A percentile compares a stretch with the other conserved stretches of the same genome.
phyloP scores from a whole-genome alignment of 495 filamentous ascomycete species.

The Opeltia flavorubescens region DNA sequence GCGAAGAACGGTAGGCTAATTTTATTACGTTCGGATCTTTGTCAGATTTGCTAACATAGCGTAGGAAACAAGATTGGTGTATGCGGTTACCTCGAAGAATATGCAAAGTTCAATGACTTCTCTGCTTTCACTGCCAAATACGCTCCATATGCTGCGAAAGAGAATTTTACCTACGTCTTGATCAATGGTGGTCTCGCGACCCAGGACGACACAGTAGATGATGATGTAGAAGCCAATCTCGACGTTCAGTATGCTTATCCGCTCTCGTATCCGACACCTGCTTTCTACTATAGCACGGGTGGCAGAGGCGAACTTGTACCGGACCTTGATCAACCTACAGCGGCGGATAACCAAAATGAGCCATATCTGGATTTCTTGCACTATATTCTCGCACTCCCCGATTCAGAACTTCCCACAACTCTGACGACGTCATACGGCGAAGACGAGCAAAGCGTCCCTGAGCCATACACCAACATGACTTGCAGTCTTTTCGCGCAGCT shows the following conservation, averaged over 20 bases:
- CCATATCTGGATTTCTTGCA: constrained; percentile 72
- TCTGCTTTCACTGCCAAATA: constrained; percentile 35
- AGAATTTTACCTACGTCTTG: constrained; percentile 48
- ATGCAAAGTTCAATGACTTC: constrained; percentile 45
- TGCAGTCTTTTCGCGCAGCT: constrained; percentile 64
- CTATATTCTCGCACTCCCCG: constrained; percentile 45
- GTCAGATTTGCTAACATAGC: constrained; percentile 11
- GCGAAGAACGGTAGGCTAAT: constrained; percentile 23
- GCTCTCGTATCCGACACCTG: constrained; percentile 31
- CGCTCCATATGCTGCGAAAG: constrained; percentile 32
- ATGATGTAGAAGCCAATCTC: constrained; percentile 19
- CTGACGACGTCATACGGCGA: constrained; percentile 65
- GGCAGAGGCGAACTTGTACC: constrained; percentile 39
- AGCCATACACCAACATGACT: constrained; percentile 37
- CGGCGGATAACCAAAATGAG: constrained; percentile 48
- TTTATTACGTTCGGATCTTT: constrained; percentile 17
- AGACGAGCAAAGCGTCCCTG: constrained; percentile 31
- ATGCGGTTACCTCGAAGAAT: constrained; percentile 55
- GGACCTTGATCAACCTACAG: constrained; percentile 39
- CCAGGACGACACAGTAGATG: constrained; percentile 24
- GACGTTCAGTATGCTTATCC: constrained; percentile 45
- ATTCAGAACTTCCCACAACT: constrained; percentile 54
- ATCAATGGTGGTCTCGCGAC: constrained; percentile 40
- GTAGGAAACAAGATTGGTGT: constrained; percentile 43
- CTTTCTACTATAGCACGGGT: constrained; percentile 39